Conservation (phyloP, 441 rosid species). For the Gossypium lobatum region DNA sequence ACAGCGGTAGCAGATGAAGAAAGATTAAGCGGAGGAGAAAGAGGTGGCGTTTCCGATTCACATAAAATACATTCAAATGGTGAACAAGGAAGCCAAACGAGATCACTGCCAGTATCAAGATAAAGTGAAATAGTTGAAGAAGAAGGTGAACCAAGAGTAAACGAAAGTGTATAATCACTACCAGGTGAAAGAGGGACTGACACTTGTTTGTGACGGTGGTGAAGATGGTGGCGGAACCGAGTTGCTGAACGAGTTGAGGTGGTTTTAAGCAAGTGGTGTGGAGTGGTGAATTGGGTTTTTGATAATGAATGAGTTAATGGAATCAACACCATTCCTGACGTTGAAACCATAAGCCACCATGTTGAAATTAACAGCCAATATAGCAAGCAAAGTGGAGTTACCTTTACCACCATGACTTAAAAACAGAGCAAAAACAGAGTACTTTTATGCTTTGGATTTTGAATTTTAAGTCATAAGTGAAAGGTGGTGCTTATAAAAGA, state of each 20-base stretch:
- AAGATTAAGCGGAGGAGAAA: conserved; percentile 28
- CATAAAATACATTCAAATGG: conserved; percentile 89
- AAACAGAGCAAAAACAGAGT: neutral
- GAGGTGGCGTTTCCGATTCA: conserved; percentile 46
- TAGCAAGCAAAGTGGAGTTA: conserved; percentile 20
- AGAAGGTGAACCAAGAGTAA: conserved; percentile 41
- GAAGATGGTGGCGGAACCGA: conserved; percentile 6
- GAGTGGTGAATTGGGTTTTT: too few species aligned
- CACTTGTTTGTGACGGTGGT: conserved; percentile 31
- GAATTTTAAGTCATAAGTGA: neutral
- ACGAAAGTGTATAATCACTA: conserved; percentile 74
- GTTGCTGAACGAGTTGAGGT: too few species aligned
- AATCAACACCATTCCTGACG: neutral
- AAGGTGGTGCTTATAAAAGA: neutral
- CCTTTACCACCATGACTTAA: conserved; percentile 25
- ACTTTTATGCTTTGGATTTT: neutral
- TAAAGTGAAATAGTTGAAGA: conserved; percentile 57
- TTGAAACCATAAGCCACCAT: conserved; percentile 24
- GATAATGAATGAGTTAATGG: too few species aligned
- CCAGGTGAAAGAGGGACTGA: conserved; percentile 80
- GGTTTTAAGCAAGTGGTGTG: too few species aligned
- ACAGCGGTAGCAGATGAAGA: conserved; percentile 43
- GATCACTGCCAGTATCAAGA: conserved; percentile 92
- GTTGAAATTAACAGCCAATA: conserved; percentile 24
- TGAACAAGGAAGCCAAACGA: conserved; percentile 90